These are phyloP conservation scores for Clonostachys rosea DNA, from an alignment of 2,329 filamentous ascomycete genomes.

Conservation along the genomic window DNA sequence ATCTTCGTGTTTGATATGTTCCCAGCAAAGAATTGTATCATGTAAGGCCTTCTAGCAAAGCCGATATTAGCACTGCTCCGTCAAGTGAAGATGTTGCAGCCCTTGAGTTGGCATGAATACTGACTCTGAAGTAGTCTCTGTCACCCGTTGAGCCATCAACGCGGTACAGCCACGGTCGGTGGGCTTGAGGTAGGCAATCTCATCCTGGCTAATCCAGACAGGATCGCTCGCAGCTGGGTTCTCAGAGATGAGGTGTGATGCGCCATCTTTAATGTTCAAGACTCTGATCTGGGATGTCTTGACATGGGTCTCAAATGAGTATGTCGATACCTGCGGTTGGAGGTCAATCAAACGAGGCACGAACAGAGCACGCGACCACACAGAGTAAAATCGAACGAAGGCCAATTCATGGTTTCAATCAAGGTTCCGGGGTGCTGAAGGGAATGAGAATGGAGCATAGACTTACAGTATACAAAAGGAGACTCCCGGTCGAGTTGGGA, in stretches of 20 bases:
- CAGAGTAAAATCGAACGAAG: background rate
- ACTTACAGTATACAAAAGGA: constrained; percentile 59
- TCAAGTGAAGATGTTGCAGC: no score
- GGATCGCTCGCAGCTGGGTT: constrained; percentile 64
- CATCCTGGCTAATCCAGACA: constrained; percentile 69
- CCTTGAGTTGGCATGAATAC: constrained; percentile 7
- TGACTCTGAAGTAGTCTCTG: constrained; percentile 27
- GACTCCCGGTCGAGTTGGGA: constrained; percentile 64
- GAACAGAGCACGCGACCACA: background rate
- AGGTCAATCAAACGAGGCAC: background rate
- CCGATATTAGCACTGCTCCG: no score
- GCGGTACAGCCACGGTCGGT: constrained; percentile 40
- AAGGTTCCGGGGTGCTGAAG: no score
- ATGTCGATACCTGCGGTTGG: constrained; percentile 55
- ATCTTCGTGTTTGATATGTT: constrained; percentile 55
- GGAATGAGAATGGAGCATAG: background rate
- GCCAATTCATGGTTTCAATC: no score
- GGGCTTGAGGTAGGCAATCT: constrained; percentile 50
- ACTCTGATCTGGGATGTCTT: constrained; percentile 66
- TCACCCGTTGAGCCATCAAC: constrained; percentile 32
- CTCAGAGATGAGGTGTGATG: constrained; percentile 61
- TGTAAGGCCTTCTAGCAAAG: constrained; percentile 19
- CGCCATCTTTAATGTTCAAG: constrained; percentile 63
- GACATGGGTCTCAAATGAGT: constrained; percentile 73
- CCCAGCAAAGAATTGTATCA: constrained; percentile 44